These are phyloP conservation scores for Capsicum rhomboideum DNA, from an alignment of 257 asterid species.

Conservation along the genomic window DNA sequence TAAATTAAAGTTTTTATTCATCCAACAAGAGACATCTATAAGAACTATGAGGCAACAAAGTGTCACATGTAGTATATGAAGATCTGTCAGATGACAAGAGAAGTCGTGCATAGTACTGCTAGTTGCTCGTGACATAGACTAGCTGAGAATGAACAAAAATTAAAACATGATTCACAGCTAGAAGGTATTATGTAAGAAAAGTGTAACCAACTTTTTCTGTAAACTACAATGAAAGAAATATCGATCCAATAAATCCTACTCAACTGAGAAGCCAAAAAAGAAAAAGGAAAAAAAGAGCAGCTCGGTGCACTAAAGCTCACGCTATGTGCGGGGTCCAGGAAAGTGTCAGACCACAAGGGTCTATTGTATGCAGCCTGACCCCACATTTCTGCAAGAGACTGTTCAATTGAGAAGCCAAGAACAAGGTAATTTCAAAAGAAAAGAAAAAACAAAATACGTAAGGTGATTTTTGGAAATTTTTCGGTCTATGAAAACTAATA, in stretches of 20 bases:
- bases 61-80: too few species aligned
- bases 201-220: not conserved
- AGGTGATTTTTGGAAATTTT: not conserved
- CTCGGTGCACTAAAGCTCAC: too few species aligned
- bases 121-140: not conserved
- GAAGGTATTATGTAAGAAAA: not conserved
- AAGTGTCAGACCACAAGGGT: too few species aligned
- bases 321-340: too few species aligned
- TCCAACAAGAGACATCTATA: too few species aligned
- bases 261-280: not conserved
- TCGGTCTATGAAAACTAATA: not conserved
- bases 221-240: not conserved
- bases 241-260: not conserved
- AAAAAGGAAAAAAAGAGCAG: too few species aligned
- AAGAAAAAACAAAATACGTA: not conserved
- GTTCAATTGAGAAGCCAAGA: too few species aligned
- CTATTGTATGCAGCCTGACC: too few species aligned
- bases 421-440: not conserved
- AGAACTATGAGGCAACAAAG: too few species aligned
- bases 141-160: not conserved
- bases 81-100: not conserved
- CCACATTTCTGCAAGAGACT: too few species aligned
- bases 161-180: not conserved
- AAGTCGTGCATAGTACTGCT: not conserved
- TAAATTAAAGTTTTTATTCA: too few species aligned